Percentiles rank a stretch among this genome's conserved stretches.
These are phyloP conservation scores for Cutaneotrichosporon spelunceum DNA, from an alignment of 1,284 basidiomycete species.

Conservation along the genomic window DNA sequence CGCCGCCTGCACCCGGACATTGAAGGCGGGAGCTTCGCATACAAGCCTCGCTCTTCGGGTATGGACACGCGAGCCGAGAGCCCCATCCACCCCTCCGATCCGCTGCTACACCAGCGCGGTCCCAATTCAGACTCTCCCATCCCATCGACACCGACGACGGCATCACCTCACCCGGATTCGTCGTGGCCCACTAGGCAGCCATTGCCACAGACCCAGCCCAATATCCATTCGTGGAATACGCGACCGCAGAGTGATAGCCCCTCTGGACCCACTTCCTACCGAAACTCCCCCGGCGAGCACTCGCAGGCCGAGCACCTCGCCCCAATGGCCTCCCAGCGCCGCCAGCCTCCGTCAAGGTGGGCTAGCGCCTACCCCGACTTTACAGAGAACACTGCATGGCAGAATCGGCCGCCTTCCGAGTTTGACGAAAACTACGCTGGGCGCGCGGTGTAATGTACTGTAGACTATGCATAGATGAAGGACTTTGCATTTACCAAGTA, in stretches of 20 bases:
- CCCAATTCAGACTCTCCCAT: not conserved
- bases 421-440: conserved; percentile 10
- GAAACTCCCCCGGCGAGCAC: not conserved
- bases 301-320: not conserved
- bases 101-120: not conserved
- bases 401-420: conserved; percentile 4
- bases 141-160: not conserved
- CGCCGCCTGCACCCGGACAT: conserved; percentile 9
- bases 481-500: too few relatives aligned
- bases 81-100: not conserved
- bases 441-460: conserved; percentile 2
- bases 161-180: not conserved
- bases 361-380: conserved; percentile 3
- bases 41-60: not conserved
- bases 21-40: conserved; percentile 4
- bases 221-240: not conserved
- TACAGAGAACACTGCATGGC: conserved; percentile 1
- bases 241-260: not conserved
- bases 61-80: not conserved
- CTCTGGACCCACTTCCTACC: not conserved
- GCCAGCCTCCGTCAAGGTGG: not conserved
- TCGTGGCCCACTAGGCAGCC: not conserved
- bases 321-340: not conserved
- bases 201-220: not conserved
- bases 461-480: not conserved